Base-by-base conservation (phyloP, 2,329 filamentous ascomycete species). In the Talaromyces amestolkiae region DNA sequence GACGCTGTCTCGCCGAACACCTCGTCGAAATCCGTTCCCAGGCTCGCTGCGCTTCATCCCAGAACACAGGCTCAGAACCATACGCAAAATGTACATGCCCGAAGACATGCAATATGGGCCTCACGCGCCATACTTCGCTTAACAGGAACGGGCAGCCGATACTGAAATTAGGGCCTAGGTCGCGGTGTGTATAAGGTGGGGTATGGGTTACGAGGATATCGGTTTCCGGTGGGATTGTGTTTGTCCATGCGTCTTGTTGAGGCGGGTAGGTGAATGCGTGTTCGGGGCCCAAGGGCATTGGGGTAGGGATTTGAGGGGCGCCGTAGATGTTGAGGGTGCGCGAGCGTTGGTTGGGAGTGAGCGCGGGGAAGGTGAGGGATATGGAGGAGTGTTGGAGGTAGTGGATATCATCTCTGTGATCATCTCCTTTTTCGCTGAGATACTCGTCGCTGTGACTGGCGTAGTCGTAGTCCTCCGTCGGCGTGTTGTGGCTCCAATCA, bases 201-300 rank as follows among this genome's bases (percentile, higher is more conserved):
- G 87, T 88, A 73, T 96, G 93, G 1, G 93, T 96, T 54, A 96
- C 79, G 15, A 97, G 83, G 61, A 96, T 86, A 70, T 96, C 92
- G 0, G 88, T 89, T 70, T 91, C 86, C 1, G 81, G 77, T 0
- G 92, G 92, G 5, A 96, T 81, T 22, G 86, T 89, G 68, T 86
- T 85, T 3, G 84, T 82, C 91, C 92, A 97, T 0, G 90, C 89
- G 71, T 92, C 86, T 22, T 83, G 77, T 1, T 83, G 81, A 31
- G 85, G 79, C 2, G 83, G 80, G 73, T 96, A 95, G 74, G 94
- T 91, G 72, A 95, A 96, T 24, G 87, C 92, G 79, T 91, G 89
- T 27, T 89, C 85, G 10, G 81, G 79, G 49, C 87, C 87, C n/a
- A 91, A 90, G 72, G 91, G 91, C 62, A 84, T 81, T 27, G 79